phyloP scores from a whole-genome alignment of 108 stramenopile species.

The Nitzschia putrida region DNA sequence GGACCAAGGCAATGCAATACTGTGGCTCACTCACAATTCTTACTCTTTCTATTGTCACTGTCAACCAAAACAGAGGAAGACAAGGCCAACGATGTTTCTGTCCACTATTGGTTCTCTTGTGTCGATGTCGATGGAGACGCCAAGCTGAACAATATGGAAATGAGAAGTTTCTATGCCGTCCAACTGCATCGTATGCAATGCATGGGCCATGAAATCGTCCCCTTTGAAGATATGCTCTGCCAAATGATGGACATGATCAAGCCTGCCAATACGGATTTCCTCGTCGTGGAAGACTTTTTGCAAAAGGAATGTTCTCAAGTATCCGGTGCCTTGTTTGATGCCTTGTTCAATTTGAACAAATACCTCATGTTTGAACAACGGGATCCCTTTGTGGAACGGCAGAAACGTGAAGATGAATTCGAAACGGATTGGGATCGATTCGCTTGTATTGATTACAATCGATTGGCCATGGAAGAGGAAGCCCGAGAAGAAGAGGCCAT shows the following conservation, averaged over 20 bases:
- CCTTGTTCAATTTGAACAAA: conserved; percentile 97
- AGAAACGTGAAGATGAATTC: conserved; percentile 93
- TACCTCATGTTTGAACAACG: conserved; percentile 95
- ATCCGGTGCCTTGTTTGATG: conserved; percentile 95
- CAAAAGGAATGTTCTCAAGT: conserved; percentile 85
- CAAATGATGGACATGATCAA: conserved; percentile 99
- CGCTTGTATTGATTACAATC: conserved; percentile 92
- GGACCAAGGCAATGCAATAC: background rate
- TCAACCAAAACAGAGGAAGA: conserved; percentile 81
- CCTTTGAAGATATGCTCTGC: conserved; percentile 96
- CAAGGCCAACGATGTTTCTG: conserved; percentile 87
- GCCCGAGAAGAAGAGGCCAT: conserved; percentile 85
- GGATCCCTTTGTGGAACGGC: conserved; percentile 92
- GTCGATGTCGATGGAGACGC: conserved; percentile 97
- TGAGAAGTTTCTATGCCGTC: conserved; percentile 90
- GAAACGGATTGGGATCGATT: conserved; percentile 98
- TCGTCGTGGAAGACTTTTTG: conserved; percentile 87
- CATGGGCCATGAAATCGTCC: conserved; percentile 95
- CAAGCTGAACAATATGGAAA: conserved; percentile 93
- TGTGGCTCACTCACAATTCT: background rate
- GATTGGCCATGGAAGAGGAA: conserved; percentile 95
- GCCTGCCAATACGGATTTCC: conserved; percentile 51
- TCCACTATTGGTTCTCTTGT: conserved; percentile 97
- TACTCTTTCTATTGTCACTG: background rate
- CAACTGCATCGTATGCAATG: conserved; percentile 95